Percentiles rank a stretch among this genome's conserved stretches.
Conservation (phyloP, 2,329 filamentous ascomycete species). For the Epichloe amarillans region DNA sequence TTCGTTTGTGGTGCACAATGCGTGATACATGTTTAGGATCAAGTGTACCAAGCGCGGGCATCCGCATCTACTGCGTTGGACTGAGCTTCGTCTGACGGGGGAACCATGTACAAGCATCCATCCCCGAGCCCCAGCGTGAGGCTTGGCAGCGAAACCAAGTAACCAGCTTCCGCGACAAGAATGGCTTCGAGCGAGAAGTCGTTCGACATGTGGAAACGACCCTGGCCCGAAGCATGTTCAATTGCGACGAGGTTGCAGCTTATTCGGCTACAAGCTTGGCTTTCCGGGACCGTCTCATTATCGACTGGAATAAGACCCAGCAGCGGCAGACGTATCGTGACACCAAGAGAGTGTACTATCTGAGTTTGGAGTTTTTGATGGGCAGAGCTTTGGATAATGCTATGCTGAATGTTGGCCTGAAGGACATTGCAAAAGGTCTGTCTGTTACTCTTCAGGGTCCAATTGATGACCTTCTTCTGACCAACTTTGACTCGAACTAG, state of each 20-base stretch:
- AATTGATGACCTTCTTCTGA: background rate
- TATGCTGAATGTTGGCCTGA: constrained; percentile 89
- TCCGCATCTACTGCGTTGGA: background rate
- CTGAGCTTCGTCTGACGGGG: background rate
- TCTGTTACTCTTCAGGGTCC: background rate
- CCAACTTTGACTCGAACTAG: constrained; percentile 29
- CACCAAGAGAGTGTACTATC: constrained; percentile 90
- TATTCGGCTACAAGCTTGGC: constrained; percentile 86
- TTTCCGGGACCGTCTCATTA: constrained; percentile 82
- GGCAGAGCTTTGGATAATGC: constrained; percentile 93
- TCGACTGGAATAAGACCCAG: constrained; percentile 97
- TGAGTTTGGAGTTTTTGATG: constrained; percentile 97
- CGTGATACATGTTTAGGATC: background rate
- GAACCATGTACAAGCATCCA: constrained; percentile 40
- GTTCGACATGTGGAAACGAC: constrained; percentile 95
- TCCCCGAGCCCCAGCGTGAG: constrained; percentile 77
- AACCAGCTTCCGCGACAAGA: constrained; percentile 60
- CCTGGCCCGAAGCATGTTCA: constrained; percentile 89
- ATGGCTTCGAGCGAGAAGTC: constrained; percentile 76
- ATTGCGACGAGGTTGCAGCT: constrained; percentile 89
- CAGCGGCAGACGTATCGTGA: constrained; percentile 87
- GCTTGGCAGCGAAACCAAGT: constrained; percentile 57
- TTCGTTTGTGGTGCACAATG: background rate
- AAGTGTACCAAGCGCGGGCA: background rate
- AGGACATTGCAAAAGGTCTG: constrained; percentile 68